Base-by-base conservation (phyloP, 1,284 basidiomycete genomes). In the Fomitiporia mediterranea region DNA sequence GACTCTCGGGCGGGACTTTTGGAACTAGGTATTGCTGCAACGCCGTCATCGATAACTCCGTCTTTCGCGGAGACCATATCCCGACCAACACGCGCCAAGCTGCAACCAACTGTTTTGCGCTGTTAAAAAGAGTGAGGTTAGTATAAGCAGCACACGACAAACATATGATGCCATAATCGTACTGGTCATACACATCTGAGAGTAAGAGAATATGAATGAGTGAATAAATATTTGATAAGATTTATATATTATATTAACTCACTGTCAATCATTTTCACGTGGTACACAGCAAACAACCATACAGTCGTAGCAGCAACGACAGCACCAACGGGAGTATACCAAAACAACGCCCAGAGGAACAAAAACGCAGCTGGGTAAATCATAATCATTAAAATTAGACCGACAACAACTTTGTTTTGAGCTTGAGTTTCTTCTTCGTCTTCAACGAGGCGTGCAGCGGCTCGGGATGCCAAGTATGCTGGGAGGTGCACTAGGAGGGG, bases 401-500 rank as follows among this genome's bases (percentile, higher is more conserved):
- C 91, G 62, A 94, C 84, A 11, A 89, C 83, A 40, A 95, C 83
- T 74, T 97, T 95, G 73, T 89, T 94, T 74, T 95, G 91, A 35
- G 93, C 94, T 70, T 92, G 89, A 3, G 90, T 89, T 70, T 96
- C 94, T 67, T 91, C 89, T 69, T 98, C 94, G 62, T 94, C 84
- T 66, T 91, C 83, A 17, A 80, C 88, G 34, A 94, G 72, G 42
- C 78, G 74, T 3, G 87, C 89, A 46, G 89, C 92, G 47, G 87
- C 66, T 28, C 84, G 76, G 11, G 83, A 86, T 73, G 94, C 84
- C 57, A 85, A 70, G 70, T 97, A 97, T 44, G 90, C 82, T 0
- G 94, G 94, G 25, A 84, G 65, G 68, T 97, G 90, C 48, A 94
- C 76, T 51, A 94, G 65, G 40, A 96, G 76, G 1, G 94, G 94